A percentile compares a stretch with the other conserved stretches of the same genome.
Evolutionary conservation across 495 filamentous ascomycete species (phyloP).

Genomic region (Aspergillus sparsus): DNA sequence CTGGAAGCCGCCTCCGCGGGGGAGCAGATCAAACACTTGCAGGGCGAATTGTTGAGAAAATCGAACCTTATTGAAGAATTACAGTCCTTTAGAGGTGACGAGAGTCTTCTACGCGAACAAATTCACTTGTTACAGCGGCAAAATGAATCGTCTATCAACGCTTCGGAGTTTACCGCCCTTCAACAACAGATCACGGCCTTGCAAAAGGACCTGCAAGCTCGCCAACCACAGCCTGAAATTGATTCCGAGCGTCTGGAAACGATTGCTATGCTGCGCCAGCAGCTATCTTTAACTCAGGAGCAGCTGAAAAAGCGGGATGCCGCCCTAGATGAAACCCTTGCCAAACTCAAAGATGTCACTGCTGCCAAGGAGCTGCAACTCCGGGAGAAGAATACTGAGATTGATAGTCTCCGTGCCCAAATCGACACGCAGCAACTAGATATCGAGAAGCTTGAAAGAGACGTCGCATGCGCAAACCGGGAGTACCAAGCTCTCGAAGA

Average conservation of each 20-base stretch:
- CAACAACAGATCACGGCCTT: conserved; percentile 39
- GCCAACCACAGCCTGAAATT: conserved; percentile 25
- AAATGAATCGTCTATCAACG: conserved; percentile 28
- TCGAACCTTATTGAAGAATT: conserved; percentile 36
- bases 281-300: conserved; percentile 41
- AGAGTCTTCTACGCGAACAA: conserved; percentile 34
- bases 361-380: conserved; percentile 38
- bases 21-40: conserved; percentile 44
- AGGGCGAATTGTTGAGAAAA: conserved; percentile 41
- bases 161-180: conserved; percentile 29
- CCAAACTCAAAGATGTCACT: conserved; percentile 41
- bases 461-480: conserved; percentile 37
- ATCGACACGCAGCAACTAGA: conserved; percentile 38
- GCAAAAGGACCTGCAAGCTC: conserved; percentile 38
- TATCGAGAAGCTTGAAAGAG: conserved; percentile 39
- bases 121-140: conserved; percentile 37
- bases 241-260: conserved; percentile 40
- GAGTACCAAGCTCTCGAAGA: conserved; percentile 40
- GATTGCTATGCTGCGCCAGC: conserved; percentile 42
- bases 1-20: conserved; percentile 42
- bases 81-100: conserved; percentile 27
- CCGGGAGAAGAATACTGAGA: conserved; percentile 41
- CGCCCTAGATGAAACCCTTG: conserved; percentile 40
- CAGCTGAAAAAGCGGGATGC: conserved; percentile 42
- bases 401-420: conserved; percentile 45